Conservation (phyloP, 164 flowering plant species). For the Echeveria elegans region DNA sequence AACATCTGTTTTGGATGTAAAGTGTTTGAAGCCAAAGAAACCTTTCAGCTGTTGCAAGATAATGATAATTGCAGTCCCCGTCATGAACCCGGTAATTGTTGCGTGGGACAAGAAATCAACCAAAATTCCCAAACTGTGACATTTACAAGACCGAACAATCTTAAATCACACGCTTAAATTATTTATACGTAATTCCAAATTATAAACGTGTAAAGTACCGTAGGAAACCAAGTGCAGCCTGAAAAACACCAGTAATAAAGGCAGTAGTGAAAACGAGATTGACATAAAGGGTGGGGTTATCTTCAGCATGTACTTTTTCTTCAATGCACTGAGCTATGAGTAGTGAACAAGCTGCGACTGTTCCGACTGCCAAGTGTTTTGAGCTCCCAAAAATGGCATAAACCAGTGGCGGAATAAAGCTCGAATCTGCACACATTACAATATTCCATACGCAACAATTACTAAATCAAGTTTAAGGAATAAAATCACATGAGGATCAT, state of each 20-base stretch:
- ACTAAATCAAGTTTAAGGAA: too few species aligned
- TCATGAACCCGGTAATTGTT: conserved; percentile 76
- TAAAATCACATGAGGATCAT: too few species aligned
- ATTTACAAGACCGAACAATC: background rate
- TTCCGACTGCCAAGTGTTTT: conserved; percentile 66
- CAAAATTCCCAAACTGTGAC: conserved; percentile 60
- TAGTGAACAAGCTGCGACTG: conserved; percentile 66
- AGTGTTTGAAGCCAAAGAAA: conserved; percentile 56
- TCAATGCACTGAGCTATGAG: conserved; percentile 38
- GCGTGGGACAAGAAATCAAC: conserved; percentile 88
- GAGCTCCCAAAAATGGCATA: conserved; percentile 78
- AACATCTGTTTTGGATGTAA: conserved; percentile 58
- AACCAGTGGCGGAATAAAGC: conserved; percentile 74
- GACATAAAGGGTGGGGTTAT: conserved; percentile 45
- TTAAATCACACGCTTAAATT: background rate
- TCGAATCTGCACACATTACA: conserved; percentile 57
- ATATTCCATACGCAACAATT: background rate
- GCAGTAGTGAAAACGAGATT: conserved; percentile 59
- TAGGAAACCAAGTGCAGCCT: conserved; percentile 45
- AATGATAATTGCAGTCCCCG: conserved; percentile 65
- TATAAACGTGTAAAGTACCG: conserved; percentile 26
- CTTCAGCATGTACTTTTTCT: conserved; percentile 16
- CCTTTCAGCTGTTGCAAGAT: conserved; percentile 77
- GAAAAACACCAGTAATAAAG: conserved; percentile 58
- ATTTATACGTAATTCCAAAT: background rate